Evolutionary conservation across 352 stramenopile species (phyloP).

Genomic region (Thalassiosira hispida): DNA sequence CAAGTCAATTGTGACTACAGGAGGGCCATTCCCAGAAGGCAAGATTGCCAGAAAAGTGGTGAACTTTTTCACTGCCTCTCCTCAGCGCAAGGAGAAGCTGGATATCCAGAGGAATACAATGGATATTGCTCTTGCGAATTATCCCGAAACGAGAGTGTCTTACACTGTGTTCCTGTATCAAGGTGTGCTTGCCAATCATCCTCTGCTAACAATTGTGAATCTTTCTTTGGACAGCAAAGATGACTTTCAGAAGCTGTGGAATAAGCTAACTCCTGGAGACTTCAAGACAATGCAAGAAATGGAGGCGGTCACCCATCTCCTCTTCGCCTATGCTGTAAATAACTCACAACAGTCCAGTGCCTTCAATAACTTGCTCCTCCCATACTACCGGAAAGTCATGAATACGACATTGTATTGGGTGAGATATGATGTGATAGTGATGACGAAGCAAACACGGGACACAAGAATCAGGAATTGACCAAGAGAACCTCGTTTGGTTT

Average conservation of each 20-base stretch:
- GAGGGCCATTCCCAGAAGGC: not conserved
- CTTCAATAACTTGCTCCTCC: slow-evolving; percentile 2
- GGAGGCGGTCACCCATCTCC: not conserved
- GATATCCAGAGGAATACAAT: not conserved
- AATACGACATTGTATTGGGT: not conserved
- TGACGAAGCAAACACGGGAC: not conserved
- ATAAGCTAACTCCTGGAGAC: not conserved
- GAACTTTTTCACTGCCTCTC: not conserved
- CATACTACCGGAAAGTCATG: not conserved
- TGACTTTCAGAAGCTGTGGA: not conserved
- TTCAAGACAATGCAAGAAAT: slow-evolving; percentile 15
- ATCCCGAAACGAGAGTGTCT: not conserved
- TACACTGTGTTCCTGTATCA: not conserved
- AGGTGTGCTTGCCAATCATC: not conserved
- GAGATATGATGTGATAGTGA: not conserved
- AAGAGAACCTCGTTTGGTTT: not conserved
- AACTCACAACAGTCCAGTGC: not conserved
- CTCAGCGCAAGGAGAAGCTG: not conserved
- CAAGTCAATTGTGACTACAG: not conserved
- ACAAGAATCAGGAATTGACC: not conserved
- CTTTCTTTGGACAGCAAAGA: not conserved
- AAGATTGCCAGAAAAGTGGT: not conserved
- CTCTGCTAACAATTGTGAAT: not conserved
- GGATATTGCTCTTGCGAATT: not conserved
- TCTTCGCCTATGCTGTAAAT: slow-evolving; percentile 1